Conservation (phyloP, 2,329 filamentous ascomycete species). For the Aureobasidium sp. region DNA sequence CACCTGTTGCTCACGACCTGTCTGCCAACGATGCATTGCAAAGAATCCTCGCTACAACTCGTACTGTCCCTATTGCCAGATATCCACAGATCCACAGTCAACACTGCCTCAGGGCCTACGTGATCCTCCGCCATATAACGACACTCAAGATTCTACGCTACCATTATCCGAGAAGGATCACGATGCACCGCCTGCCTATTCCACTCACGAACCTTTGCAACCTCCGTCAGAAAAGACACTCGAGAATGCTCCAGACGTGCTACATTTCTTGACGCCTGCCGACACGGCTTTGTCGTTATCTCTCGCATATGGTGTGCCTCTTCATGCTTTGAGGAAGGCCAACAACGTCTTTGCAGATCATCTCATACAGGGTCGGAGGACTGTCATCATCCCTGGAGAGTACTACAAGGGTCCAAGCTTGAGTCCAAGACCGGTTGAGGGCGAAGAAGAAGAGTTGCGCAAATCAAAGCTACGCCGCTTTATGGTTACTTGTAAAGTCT, state of each 20-base stretch:
- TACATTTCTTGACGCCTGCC: constrained; percentile 67
- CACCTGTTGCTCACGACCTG: constrained; percentile 61
- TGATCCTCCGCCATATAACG: constrained; percentile 60
- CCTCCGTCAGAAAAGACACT: constrained; percentile 27
- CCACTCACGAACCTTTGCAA: constrained; percentile 27
- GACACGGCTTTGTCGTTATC: constrained; percentile 64
- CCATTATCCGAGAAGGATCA: constrained; percentile 17
- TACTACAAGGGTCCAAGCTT: constrained; percentile 62
- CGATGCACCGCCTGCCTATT: constrained; percentile 41
- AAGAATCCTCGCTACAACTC: constrained; percentile 61
- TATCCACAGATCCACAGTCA: constrained; percentile 51
- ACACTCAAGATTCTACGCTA: constrained; percentile 20
- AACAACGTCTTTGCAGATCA: constrained; percentile 69
- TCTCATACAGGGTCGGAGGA: constrained; percentile 60
- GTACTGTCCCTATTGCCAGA: constrained; percentile 70
- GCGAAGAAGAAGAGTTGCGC: constrained; percentile 64
- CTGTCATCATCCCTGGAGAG: constrained; percentile 63
- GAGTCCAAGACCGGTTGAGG: constrained; percentile 63
- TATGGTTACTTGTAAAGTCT: constrained; percentile 72
- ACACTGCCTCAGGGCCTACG: constrained; percentile 57
- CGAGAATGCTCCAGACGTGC: constrained; percentile 51
- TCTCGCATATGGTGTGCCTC: constrained; percentile 63
- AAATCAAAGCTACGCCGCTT: constrained; percentile 66
- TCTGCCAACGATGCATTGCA: constrained; percentile 64
- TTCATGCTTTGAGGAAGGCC: constrained; percentile 52